phyloP scores from a whole-genome alignment of 768 basidiomycete species.

The Boletus sp. region DNA sequence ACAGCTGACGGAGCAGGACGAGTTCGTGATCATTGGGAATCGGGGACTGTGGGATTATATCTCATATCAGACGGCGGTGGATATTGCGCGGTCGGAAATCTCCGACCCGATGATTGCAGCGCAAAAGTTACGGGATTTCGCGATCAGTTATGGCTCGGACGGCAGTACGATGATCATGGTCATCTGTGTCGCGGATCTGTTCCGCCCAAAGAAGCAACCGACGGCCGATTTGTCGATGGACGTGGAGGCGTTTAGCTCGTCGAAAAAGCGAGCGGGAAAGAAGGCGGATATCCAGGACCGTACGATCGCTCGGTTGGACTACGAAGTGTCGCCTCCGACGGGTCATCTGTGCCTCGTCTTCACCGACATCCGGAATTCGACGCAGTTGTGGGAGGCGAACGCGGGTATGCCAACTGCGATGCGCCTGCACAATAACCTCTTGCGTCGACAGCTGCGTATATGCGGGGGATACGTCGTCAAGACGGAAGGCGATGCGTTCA shows the following conservation, averaged over 20 bases:
- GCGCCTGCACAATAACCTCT: constrained; percentile 80
- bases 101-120: constrained; percentile 85
- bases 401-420: constrained; percentile 94
- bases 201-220: constrained; percentile 51
- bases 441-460: constrained; percentile 79
- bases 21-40: constrained; percentile 95
- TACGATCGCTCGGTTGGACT: constrained; percentile 58
- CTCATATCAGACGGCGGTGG: constrained; percentile 92
- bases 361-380: constrained; percentile 97
- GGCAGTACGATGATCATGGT: constrained; percentile 99
- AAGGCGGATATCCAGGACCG: constrained; percentile 54
- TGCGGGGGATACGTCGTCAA: constrained; percentile 99
- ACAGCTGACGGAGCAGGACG: constrained; percentile 77
- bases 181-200: constrained; percentile 75
- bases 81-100: constrained; percentile 77
- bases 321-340: constrained; percentile 78
- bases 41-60: constrained; percentile 92
- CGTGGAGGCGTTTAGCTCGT: constrained; percentile 27
- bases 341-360: constrained; percentile 93
- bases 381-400: constrained; percentile 93
- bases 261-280: constrained; percentile 36
- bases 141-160: constrained; percentile 93
- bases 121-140: constrained; percentile 94
- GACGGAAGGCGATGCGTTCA: constrained; percentile 98
- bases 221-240: constrained; percentile 35